phyloP scores from a whole-genome alignment of 371 early-diverging fungal genomes.

The Mortierella sp. region DNA sequence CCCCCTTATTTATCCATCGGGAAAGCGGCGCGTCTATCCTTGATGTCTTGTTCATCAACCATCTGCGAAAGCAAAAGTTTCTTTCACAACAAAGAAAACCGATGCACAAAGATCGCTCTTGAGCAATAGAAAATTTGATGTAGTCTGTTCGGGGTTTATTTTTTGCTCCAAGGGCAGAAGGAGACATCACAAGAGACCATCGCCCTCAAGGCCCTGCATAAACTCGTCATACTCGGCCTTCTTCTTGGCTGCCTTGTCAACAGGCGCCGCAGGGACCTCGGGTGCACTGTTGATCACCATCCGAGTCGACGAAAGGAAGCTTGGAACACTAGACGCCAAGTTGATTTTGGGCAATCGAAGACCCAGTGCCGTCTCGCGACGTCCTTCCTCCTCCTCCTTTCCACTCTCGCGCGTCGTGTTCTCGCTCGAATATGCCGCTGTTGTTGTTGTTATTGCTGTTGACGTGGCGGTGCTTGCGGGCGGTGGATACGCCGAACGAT shows the following conservation, averaged over 20 bases:
- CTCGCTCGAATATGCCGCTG: background rate
- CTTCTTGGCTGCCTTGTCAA: slow-evolving; percentile 45
- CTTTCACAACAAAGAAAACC: too few relatives aligned
- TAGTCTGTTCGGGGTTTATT: too few relatives aligned
- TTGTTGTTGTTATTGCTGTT: background rate
- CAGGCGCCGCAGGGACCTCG: slow-evolving; percentile 27
- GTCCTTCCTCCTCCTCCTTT: slow-evolving; percentile 19
- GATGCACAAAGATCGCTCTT: too few relatives aligned
- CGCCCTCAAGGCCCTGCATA: slow-evolving; percentile 45
- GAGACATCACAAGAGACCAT: slow-evolving; percentile 33
- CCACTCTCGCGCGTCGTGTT: background rate
- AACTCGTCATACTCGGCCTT: slow-evolving; percentile 55
- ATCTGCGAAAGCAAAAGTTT: too few relatives aligned
- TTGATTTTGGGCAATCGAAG: slow-evolving; percentile 48
- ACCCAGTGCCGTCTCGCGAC: slow-evolving; percentile 44
- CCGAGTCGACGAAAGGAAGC: slow-evolving; percentile 19
- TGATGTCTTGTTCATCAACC: too few relatives aligned
- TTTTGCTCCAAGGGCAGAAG: background rate
- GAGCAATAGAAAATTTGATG: too few relatives aligned
- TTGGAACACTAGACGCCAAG: slow-evolving; percentile 35
- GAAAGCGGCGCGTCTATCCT: too few relatives aligned
- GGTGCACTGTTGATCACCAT: slow-evolving; percentile 55
- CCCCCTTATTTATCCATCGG: too few relatives aligned
- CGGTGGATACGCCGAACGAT: background rate
- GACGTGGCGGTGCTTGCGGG: background rate